A percentile compares a stretch with the other conserved stretches of the same genome.
phyloP scores from a whole-genome alignment of 2,329 filamentous ascomycete genomes.

The Niveomyces coronatus region DNA sequence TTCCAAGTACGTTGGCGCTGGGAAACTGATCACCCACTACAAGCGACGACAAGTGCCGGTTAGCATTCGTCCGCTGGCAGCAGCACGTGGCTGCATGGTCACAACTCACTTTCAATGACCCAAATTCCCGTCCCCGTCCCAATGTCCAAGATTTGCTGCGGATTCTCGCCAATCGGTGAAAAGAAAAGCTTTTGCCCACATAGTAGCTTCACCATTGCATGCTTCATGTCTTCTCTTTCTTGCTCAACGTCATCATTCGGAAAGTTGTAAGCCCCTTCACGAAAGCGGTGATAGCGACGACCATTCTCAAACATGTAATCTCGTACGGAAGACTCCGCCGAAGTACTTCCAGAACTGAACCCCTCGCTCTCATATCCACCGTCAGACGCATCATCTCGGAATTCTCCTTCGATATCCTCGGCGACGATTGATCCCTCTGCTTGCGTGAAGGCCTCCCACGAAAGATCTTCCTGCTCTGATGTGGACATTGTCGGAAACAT shows the following conservation, averaged over 20 bases:
- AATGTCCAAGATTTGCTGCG: constrained; percentile 44
- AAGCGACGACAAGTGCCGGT: constrained; percentile 8
- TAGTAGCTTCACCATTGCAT: constrained; percentile 39
- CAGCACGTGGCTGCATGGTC: no score
- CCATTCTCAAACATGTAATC: constrained; percentile 48
- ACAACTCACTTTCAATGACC: constrained; percentile 40
- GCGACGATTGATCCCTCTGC: constrained; percentile 27
- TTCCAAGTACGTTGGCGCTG: constrained; percentile 32
- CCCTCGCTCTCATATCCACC: constrained; percentile 28
- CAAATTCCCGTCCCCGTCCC: constrained; percentile 50
- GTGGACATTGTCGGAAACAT: constrained; percentile 27
- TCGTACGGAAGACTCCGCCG: constrained; percentile 29
- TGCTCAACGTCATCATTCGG: constrained; percentile 52
- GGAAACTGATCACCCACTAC: constrained; percentile 37
- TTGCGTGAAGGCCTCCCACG: constrained; percentile 25
- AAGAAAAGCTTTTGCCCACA: constrained; percentile 40
- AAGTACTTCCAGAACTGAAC: constrained; percentile 26
- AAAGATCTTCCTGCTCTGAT: constrained; percentile 25
- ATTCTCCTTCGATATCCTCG: constrained; percentile 20
- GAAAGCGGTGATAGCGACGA: constrained; percentile 46
- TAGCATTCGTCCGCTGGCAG: no score
- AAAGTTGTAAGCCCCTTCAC: constrained; percentile 45
- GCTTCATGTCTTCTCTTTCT: constrained; percentile 47
- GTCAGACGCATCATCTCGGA: constrained; percentile 19
- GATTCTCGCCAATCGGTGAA: constrained; percentile 36